Conservation (phyloP, 1,284 basidiomycete genomes). For the Mycena sp. region DNA sequence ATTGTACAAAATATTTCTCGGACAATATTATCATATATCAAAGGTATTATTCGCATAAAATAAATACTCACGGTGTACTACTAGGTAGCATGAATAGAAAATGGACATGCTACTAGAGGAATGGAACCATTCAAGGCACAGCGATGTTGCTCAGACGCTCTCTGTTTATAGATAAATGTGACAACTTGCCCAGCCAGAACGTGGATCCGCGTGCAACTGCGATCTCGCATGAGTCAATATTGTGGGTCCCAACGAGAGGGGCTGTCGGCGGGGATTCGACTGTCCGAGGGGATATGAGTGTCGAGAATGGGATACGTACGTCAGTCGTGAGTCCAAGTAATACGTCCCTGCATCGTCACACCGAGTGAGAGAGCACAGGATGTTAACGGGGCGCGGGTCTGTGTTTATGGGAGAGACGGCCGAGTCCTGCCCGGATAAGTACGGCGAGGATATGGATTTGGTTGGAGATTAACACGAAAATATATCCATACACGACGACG, state of each 20-base stretch:
- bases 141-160: neutral
- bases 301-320: neutral
- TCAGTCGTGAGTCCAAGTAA: too few species aligned
- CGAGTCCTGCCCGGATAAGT: neutral
- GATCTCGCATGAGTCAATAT: neutral
- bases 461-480: constrained; percentile 11
- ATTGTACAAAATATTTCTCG: neutral
- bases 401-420: neutral
- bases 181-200: constrained; percentile 2
- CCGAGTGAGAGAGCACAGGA: neutral
- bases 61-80: too few species aligned
- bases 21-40: neutral
- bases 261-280: neutral
- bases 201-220: neutral
- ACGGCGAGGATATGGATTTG: neutral
- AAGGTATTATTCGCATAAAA: too few species aligned
- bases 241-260: neutral
- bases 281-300: neutral
- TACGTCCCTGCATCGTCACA: neutral
- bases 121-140: neutral
- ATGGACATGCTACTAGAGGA: too few species aligned
- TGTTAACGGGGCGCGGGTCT: neutral
- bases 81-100: too few species aligned
- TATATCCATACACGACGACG: constrained; percentile 14
- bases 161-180: neutral